phyloP scores from a whole-genome alignment of 345 rosid species.

The Syzygium aromaticum region DNA sequence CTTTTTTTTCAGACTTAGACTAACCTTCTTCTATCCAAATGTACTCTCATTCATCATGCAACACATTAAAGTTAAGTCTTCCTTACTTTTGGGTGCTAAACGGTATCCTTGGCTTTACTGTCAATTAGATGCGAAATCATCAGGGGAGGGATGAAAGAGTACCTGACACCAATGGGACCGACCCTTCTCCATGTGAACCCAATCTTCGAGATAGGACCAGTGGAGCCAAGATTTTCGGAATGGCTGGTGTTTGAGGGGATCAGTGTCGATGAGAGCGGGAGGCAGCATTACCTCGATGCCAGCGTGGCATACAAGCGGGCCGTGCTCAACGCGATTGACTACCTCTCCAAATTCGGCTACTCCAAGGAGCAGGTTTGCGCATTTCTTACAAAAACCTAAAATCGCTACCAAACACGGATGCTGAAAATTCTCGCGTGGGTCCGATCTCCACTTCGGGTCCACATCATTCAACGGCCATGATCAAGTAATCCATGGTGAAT shows the following conservation, averaged over 20 bases:
- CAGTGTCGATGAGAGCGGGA: slow-evolving; percentile 83
- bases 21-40: not conserved
- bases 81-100: not conserved
- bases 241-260: slow-evolving; percentile 96
- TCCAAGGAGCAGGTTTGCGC: slow-evolving; percentile 76
- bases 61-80: not conserved
- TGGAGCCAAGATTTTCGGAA: slow-evolving; percentile 92
- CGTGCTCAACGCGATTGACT: slow-evolving; percentile 86
- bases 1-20: not conserved
- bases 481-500: not conserved
- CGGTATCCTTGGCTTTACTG: not conserved
- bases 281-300: slow-evolving; percentile 82
- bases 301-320: slow-evolving; percentile 86
- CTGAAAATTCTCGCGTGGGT: not conserved
- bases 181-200: slow-evolving; percentile 89
- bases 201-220: slow-evolving; percentile 85
- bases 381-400: not conserved
- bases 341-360: slow-evolving; percentile 88
- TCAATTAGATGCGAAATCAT: slow-evolving; percentile 69
- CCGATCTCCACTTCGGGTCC: not conserved
- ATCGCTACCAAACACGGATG: not conserved
- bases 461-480: not conserved
- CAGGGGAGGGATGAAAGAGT: slow-evolving; percentile 80
- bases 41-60: not conserved
- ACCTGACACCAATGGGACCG: slow-evolving; percentile 96